A percentile compares a stretch with the other conserved stretches of the same genome.
These are phyloP conservation scores for Populus tremula DNA, from an alignment of 345 rosid genomes.

Conservation along the genomic window DNA sequence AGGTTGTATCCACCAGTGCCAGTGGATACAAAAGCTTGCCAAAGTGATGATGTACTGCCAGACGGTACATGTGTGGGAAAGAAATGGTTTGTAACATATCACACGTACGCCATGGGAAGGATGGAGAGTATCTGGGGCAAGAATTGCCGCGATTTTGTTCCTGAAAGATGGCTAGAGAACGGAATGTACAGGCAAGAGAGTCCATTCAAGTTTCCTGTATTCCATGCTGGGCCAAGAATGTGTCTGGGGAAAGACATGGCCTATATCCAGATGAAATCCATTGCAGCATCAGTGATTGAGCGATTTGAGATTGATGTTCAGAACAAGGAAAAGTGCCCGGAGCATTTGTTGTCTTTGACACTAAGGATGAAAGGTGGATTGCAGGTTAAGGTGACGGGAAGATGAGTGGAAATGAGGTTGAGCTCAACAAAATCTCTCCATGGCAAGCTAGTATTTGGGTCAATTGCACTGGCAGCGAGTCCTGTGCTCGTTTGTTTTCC, in stretches of 20 bases:
- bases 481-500: no score
- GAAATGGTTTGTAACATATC: conserved; percentile 13
- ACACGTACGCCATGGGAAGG: conserved; percentile 17
- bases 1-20: conserved; percentile 30
- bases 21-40: conserved; percentile 2
- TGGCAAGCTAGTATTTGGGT: no score
- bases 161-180: conserved; percentile 26
- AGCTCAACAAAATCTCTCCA: no score
- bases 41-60: conserved; percentile 12
- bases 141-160: conserved; percentile 13
- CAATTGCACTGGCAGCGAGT: no score
- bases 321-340: conserved; percentile 6
- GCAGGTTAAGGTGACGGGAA: conserved; percentile 6
- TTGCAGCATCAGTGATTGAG: conserved; percentile 22
- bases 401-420: not conserved
- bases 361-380: conserved; percentile 29
- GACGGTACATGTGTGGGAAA: conserved; percentile 11
- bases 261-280: conserved; percentile 21
- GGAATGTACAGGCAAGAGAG: conserved; percentile 7
- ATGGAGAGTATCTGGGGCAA: conserved; percentile 23
- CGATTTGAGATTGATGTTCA: conserved; percentile 7
- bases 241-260: conserved; percentile 26
- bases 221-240: conserved; percentile 24
- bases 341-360: conserved; percentile 13
- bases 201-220: conserved; percentile 19